Percentiles rank a stretch among this genome's conserved stretches.
phyloP scores from a whole-genome alignment of 73 alveolate genomes.

The Paraurostyla sp. region DNA sequence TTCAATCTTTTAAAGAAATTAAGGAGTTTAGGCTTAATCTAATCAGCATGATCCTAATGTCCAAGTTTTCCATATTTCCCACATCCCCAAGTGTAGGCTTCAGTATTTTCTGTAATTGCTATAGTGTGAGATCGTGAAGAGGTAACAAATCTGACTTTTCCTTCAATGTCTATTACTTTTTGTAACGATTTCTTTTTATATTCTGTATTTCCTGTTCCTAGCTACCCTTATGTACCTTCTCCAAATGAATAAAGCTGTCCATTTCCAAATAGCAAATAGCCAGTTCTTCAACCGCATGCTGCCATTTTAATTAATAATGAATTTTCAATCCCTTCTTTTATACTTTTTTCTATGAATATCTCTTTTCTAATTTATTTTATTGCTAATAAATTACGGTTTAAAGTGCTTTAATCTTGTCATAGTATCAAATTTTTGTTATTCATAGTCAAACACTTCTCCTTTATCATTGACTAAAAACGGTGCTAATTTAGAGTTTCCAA shows the following conservation, averaged over 20 bases:
- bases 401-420: constrained; percentile 34
- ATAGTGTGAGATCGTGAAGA: constrained; percentile 50
- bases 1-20: background rate
- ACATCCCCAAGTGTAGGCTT: constrained; percentile 88
- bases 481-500: constrained; percentile 30
- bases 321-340: background rate
- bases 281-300: constrained; percentile 58
- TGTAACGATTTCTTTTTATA: constrained; percentile 35
- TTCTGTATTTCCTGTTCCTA: constrained; percentile 63
- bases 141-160: background rate
- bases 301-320: background rate
- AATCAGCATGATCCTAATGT: constrained; percentile 53
- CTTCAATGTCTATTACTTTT: background rate
- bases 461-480: constrained; percentile 24
- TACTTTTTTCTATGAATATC: background rate
- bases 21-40: constrained; percentile 59
- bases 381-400: constrained; percentile 14
- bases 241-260: constrained; percentile 68
- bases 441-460: constrained; percentile 35
- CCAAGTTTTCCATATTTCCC: constrained; percentile 83
- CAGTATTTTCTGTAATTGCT: constrained; percentile 58
- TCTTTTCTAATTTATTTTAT: constrained; percentile 32
- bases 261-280: constrained; percentile 46
- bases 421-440: background rate
- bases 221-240: constrained; percentile 68